Percentiles rank a stretch among this genome's conserved stretches.
These are phyloP conservation scores for Magnusiomyces tetraspermus DNA, from an alignment of 1,139 yeast genomes.

Conservation along the genomic window DNA sequence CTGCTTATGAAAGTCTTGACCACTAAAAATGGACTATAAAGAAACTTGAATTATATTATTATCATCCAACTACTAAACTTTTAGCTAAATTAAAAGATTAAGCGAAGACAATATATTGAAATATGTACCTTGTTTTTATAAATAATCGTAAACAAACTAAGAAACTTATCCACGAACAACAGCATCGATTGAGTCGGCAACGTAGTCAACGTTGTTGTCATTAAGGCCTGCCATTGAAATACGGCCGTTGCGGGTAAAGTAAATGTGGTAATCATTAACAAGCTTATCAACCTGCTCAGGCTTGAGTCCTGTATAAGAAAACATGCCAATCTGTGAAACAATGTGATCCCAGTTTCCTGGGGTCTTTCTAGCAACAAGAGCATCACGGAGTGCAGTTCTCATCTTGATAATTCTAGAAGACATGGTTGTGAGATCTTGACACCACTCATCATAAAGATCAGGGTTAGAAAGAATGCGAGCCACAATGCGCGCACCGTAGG, in stretches of 20 bases:
- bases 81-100: too few relatives aligned
- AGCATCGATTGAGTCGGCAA: too few relatives aligned
- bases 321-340: slow-evolving; percentile 90
- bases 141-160: too few relatives aligned
- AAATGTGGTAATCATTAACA: slow-evolving; percentile 70
- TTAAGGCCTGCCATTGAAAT: slow-evolving; percentile 92
- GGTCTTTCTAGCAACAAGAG: slow-evolving; percentile 72
- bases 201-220: slow-evolving; percentile 65
- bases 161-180: too few relatives aligned
- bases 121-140: too few relatives aligned
- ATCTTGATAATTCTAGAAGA: slow-evolving; percentile 70
- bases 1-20: too few relatives aligned
- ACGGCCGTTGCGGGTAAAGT: slow-evolving; percentile 64
- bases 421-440: slow-evolving; percentile 77
- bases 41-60: too few relatives aligned
- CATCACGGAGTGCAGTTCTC: slow-evolving; percentile 60
- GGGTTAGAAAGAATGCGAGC: slow-evolving; percentile 62
- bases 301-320: slow-evolving; percentile 81
- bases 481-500: slow-evolving; percentile 91
- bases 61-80: too few relatives aligned
- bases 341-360: slow-evolving; percentile 95
- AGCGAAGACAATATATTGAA: too few relatives aligned
- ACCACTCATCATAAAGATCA: slow-evolving; percentile 69
- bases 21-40: too few relatives aligned
- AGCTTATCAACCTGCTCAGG: slow-evolving; percentile 73